Percentiles rank a stretch among this genome's conserved stretches.
These are phyloP conservation scores for Diplodia intermedia DNA, from an alignment of 2,329 filamentous ascomycete genomes.

Conservation along the genomic window DNA sequence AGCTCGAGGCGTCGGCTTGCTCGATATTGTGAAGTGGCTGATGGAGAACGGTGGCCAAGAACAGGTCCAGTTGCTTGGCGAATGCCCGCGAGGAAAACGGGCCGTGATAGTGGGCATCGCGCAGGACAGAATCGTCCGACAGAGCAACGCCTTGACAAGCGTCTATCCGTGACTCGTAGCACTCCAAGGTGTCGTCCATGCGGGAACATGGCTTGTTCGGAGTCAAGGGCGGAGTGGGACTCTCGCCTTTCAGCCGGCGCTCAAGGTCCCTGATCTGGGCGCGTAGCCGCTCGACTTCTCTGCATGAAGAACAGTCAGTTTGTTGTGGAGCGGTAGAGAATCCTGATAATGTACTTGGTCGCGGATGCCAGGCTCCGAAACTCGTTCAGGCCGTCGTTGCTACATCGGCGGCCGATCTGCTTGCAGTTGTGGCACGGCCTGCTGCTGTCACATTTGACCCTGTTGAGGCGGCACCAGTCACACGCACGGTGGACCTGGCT, in stretches of 20 bases:
- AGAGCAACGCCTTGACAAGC: not conserved
- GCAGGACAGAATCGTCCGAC: not conserved
- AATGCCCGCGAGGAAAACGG: constrained; percentile 57
- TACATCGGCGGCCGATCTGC: constrained; percentile 47
- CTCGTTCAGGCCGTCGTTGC: constrained; percentile 41
- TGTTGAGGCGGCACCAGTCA: constrained; percentile 52
- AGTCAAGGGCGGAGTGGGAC: not conserved
- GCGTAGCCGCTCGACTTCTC: constrained; percentile 50
- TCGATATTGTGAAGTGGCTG: constrained; percentile 38
- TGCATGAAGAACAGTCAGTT: constrained; percentile 38
- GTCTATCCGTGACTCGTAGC: constrained; percentile 1
- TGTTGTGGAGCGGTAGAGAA: not conserved
- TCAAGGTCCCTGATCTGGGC: constrained; percentile 46
- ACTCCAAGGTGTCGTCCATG: constrained; percentile 6
- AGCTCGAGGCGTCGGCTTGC: not conserved
- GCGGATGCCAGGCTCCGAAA: constrained; percentile 38
- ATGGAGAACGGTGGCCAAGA: constrained; percentile 46
- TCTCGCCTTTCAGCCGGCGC: constrained; percentile 31
- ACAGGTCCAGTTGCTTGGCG: constrained; percentile 51
- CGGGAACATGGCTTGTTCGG: not conserved
- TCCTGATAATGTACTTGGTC: constrained; percentile 39
- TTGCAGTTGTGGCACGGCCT: constrained; percentile 52
- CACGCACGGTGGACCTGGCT: constrained; percentile 48
- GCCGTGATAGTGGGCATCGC: constrained; percentile 45
- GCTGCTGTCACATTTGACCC: constrained; percentile 53